A percentile compares a stretch with the other conserved stretches of the same genome.
These are phyloP conservation scores for Penicillium roqueforti DNA, from an alignment of 495 filamentous ascomycete genomes.

Conservation along the genomic window DNA sequence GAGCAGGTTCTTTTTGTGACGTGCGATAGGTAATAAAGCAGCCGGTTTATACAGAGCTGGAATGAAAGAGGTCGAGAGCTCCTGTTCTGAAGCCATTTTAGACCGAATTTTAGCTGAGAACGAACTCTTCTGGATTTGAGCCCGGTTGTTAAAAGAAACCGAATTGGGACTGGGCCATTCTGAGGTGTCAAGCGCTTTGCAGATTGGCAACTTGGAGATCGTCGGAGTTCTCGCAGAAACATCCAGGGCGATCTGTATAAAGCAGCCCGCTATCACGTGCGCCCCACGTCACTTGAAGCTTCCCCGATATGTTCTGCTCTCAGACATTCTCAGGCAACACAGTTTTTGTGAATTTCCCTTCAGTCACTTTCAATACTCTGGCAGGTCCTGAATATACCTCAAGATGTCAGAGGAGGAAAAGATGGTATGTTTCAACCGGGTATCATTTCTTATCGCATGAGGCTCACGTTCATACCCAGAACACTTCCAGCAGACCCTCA, in stretches of 20 bases:
- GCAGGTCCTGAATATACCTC: not conserved
- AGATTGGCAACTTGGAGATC: not conserved
- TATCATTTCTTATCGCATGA: conserved; percentile 2
- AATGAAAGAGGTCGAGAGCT: conserved; percentile 63
- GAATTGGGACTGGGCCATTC: not conserved
- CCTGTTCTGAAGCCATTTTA: conserved; percentile 45
- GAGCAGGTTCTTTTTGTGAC: conserved; percentile 66
- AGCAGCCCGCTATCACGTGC: conserved; percentile 32
- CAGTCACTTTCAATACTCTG: not conserved
- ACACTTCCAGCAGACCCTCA: conserved; percentile 33
- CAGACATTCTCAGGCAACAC: conserved; percentile 26
- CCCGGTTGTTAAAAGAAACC: not conserved
- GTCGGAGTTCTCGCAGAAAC: conserved; percentile 4
- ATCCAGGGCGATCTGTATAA: conserved; percentile 20
- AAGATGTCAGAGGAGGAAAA: conserved; percentile 43
- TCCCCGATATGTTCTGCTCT: conserved; percentile 23
- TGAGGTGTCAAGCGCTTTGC: conserved; percentile 1
- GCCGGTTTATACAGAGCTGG: conserved; percentile 75
- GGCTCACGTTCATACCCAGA: conserved; percentile 28
- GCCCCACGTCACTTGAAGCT: conserved; percentile 40
- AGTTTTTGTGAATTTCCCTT: conserved; percentile 9
- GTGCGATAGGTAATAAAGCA: conserved; percentile 71
- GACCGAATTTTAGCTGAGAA: not conserved
- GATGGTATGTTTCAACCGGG: conserved; percentile 26
- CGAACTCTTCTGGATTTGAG: not conserved